Evolutionary conservation across 306 rosid genomes (phyloP).

Genomic region (Begonia masoniana): DNA sequence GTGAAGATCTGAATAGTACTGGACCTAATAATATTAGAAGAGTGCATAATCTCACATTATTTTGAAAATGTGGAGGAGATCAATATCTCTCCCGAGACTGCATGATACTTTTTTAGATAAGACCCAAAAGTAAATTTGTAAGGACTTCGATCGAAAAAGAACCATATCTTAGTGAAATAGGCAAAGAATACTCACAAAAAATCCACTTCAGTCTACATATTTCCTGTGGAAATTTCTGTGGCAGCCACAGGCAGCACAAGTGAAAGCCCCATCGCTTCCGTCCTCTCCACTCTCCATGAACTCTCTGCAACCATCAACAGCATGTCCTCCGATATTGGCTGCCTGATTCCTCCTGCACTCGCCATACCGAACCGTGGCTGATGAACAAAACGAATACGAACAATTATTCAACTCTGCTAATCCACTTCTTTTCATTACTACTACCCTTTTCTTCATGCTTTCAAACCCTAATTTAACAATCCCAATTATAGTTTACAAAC

Average conservation of each 20-base stretch:
- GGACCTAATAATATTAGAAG: too few relatives aligned
- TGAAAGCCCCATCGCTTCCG: conserved; percentile 44
- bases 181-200: conserved; percentile 78
- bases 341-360: conserved; percentile 97
- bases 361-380: conserved; percentile 40
- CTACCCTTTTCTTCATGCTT: conserved; percentile 66
- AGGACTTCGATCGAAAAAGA: not conserved
- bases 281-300: conserved; percentile 65
- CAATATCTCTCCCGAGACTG: too few relatives aligned
- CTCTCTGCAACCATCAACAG: conserved; percentile 84
- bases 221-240: conserved; percentile 73
- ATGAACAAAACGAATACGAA: conserved; percentile 28
- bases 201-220: conserved; percentile 65
- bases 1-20: too few relatives aligned
- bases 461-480: conserved; percentile 3
- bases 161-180: conserved; percentile 10
- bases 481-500: conserved; percentile 6
- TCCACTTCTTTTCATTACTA: conserved; percentile 39
- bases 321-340: conserved; percentile 70
- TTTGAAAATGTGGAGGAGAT: too few relatives aligned
- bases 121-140: too few relatives aligned
- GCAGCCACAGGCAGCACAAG: conserved; percentile 88
- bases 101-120: too few relatives aligned
- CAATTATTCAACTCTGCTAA: conserved; percentile 15
- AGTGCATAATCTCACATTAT: too few relatives aligned